Percentiles rank a stretch among this genome's conserved stretches.
These are phyloP conservation scores for Diatrype stigma DNA, from an alignment of 2,329 filamentous ascomycete species.

Conservation along the genomic window DNA sequence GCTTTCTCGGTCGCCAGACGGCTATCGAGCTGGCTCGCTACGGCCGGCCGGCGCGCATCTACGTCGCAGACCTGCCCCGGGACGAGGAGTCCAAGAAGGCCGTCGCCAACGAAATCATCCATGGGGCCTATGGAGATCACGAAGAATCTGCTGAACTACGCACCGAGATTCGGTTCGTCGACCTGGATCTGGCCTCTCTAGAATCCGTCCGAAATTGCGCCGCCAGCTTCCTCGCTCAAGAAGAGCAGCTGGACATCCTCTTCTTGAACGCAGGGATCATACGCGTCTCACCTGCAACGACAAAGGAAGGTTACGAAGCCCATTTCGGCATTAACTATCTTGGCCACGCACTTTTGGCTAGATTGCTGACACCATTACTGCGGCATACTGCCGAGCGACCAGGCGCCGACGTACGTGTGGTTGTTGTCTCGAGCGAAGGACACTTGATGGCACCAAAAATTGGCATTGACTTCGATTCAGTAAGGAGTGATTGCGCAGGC, in stretches of 20 bases:
- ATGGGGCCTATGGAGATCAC: conserved; percentile 4
- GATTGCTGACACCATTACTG: background rate
- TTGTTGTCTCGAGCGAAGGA: conserved; percentile 20
- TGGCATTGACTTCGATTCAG: conserved; percentile 28
- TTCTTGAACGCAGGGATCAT: conserved; percentile 11
- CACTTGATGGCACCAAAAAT: conserved; percentile 20
- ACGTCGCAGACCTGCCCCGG: conserved; percentile 10
- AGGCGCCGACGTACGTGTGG: conserved; percentile 16
- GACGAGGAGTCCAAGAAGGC: conserved; percentile 2
- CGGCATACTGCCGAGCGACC: background rate
- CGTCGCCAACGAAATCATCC: conserved; percentile 3
- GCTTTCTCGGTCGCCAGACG: conserved; percentile 6
- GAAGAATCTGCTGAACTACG: background rate
- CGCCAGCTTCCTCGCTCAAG: conserved; percentile 2
- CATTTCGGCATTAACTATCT: conserved; percentile 14
- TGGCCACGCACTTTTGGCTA: conserved; percentile 9
- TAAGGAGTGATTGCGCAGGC: conserved; percentile 19
- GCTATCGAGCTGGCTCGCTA: conserved; percentile 11
- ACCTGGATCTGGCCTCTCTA: conserved; percentile 8
- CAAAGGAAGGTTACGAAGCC: conserved; percentile 9
- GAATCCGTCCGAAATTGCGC: conserved; percentile 3
- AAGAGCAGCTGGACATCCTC: conserved; percentile 8
- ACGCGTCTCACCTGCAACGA: background rate
- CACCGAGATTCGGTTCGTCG: conserved; percentile 1
- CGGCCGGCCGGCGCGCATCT: conserved; percentile 9